Percentiles rank a stretch among this genome's conserved stretches.
Evolutionary conservation across 1,284 basidiomycete genomes (phyloP).

Genomic region (Taiwanofungus camphoratus): DNA sequence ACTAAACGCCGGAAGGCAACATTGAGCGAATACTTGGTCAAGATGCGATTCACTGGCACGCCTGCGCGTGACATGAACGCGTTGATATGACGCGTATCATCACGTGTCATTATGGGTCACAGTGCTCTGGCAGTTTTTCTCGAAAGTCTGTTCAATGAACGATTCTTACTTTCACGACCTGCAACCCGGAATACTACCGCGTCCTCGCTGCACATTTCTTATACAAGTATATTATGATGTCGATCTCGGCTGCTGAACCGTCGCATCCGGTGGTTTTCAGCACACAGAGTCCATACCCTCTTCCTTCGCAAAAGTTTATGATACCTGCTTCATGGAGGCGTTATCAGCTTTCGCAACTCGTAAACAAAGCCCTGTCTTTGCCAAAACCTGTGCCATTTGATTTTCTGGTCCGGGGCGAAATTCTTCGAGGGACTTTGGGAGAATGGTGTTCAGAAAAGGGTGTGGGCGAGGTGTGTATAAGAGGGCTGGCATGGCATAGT

Average conservation of each 20-base stretch:
- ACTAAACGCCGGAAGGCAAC: no score
- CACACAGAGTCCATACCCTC: slow-evolving; percentile 74
- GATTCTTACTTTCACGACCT: neutral
- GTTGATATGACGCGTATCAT: neutral
- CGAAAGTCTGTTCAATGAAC: neutral
- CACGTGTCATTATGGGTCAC: neutral
- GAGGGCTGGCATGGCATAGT: no score
- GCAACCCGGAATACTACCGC: neutral
- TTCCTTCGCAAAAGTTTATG: slow-evolving; percentile 92
- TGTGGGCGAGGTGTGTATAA: slow-evolving; percentile 53
- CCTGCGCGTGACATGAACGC: neutral
- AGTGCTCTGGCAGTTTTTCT: neutral
- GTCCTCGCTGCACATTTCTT: neutral
- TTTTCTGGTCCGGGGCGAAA: slow-evolving; percentile 82
- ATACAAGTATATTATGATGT: slow-evolving; percentile 17
- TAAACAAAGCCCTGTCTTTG: slow-evolving; percentile 89
- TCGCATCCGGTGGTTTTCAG: slow-evolving; percentile 71
- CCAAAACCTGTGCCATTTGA: slow-evolving; percentile 85
- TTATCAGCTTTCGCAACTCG: slow-evolving; percentile 95
- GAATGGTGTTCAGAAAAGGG: slow-evolving; percentile 76
- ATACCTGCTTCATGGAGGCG: slow-evolving; percentile 88
- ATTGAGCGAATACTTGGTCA: no score
- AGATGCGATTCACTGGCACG: no score
- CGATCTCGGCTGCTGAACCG: slow-evolving; percentile 22
- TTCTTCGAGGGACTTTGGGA: slow-evolving; percentile 70